Base-by-base conservation (phyloP, 2,329 filamentous ascomycete species). In the Aureobasidium sp. region DNA sequence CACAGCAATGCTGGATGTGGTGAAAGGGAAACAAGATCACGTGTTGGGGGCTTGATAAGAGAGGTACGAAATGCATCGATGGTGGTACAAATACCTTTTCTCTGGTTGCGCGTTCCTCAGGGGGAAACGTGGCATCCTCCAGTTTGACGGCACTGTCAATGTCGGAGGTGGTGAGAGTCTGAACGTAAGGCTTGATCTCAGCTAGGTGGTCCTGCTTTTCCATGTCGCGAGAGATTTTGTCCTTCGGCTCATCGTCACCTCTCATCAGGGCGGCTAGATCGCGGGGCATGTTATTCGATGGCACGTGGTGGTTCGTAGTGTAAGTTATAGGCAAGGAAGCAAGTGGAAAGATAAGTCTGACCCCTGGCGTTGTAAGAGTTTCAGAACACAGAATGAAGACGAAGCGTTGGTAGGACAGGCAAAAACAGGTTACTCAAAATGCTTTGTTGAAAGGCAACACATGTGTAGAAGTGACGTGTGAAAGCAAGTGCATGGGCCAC, bases 131-230 rank as follows among this genome's bases (percentile, higher is more conserved):
- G 37, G 75, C 80, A 61, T 81, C 77, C 70, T 87, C 84, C 21
- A 87, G 78, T 64, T 74, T 74, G 64, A 83, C 75, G 71, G 84
- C 86, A 66, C 82, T 84, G 36, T 87, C 84, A 53, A 87, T 72
- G 67, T 91, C 86, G 30, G 81, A 82, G 52, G 83, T 74, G 44
- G 84, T 89, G 55, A 97, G 80, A 32, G 88, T 83, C 58, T 89
- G 85, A n/a, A 89, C 82, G 68, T 89, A 88, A 30, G 90, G 86
- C 69, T 89, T 83, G 68, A 90, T 83, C 55, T 87, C 86, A 10
- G 77, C 79, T 52, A 81, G 70, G 41, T 79, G 67, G 63, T 80
- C 76, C 63, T 80, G 71, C 66, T 67, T 69, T 29, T 64, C 61
- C 66, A 68, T 71, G 67, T 67, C 65, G 11, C 55, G 48, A 11